Percentiles rank a stretch among this genome's conserved stretches.
Conservation (phyloP, 768 basidiomycete genomes). For the Collybiopsis confluens region DNA sequence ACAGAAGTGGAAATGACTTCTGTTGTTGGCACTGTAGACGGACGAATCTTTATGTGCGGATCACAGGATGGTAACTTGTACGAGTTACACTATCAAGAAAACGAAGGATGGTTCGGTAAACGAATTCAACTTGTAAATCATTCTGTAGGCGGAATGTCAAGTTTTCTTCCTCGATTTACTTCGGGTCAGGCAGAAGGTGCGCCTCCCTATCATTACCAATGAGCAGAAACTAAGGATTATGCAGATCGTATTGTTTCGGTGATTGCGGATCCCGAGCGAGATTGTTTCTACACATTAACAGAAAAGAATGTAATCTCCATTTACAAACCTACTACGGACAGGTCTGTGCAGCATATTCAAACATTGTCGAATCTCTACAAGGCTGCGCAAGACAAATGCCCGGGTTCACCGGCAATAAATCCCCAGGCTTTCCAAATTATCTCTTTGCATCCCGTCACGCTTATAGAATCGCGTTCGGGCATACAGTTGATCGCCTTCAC, state of each 20-base stretch:
- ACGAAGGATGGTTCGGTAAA: conserved; percentile 90
- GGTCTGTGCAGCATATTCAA: conserved; percentile 66
- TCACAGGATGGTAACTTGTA: conserved; percentile 84
- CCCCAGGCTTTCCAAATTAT: conserved; percentile 69
- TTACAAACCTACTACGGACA: conserved; percentile 61
- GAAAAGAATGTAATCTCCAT: conserved; percentile 61
- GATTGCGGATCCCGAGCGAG: conserved; percentile 61
- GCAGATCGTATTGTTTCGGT: conserved; percentile 71
- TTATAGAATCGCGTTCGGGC: conserved; percentile 61
- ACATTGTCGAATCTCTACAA: conserved; percentile 74
- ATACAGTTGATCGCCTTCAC: conserved; percentile 81
- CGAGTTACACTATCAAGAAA: conserved; percentile 88
- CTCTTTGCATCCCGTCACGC: conserved; percentile 63
- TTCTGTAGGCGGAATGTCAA: conserved; percentile 73
- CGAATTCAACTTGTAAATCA: conserved; percentile 83
- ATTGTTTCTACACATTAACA: conserved; percentile 76
- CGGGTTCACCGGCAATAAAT: conserved; percentile 68
- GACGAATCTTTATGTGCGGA: conserved; percentile 90
- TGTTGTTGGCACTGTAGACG: conserved; percentile 73
- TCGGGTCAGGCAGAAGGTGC: conserved; percentile 62
- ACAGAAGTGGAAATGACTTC: conserved; percentile 85
- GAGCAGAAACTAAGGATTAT: conserved; percentile 4
- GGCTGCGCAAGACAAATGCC: conserved; percentile 75
- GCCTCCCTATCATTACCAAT: conserved; percentile 13
- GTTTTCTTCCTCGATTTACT: conserved; percentile 74